Base-by-base conservation (phyloP, 177 flowering plant species). In the Tripterygium wilfordii region DNA sequence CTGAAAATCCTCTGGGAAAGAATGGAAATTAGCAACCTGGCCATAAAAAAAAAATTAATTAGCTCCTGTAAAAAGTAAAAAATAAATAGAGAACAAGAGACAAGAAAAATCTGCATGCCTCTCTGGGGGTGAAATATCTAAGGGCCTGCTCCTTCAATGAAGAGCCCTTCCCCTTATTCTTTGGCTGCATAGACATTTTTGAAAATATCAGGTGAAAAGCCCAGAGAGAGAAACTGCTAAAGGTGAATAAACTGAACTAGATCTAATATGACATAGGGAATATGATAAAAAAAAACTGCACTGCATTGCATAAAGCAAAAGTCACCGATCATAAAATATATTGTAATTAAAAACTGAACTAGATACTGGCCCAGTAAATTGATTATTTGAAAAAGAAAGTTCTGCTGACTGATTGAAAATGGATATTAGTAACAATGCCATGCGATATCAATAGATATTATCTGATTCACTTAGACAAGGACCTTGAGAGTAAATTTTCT, bases 1-100 rank as follows among this genome's bases (percentile, higher is more conserved):
- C 44, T 68, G 57, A 60, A 91, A 91, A 42, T 71, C 76, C 60
- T 67, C 71, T 0, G 98, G 96, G 65, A 91, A 79, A 46, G 95
- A 88, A 67, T 91, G 96, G 56, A 91, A 52, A 69, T 91, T 91
- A 16, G 98, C 96, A 57, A 91, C 98, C 96, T 87, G 65, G 29
- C 45, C 15, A 36, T 15, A 16, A 26, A 18, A 31, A 41, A 44
- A 44, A 27, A 14, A 31, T 17, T 1, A 37, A 53, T 17, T 8
- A 10, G 21, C 4, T 20, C 12, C 27, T 20, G 16, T 8, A 24
- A 10, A 24, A 8, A 3, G 26, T 22, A 21, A 14, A 35, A 20
- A 20, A 36, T 19, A 16, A 36, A 3, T 18, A 26, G 5, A 2
- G 27, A 57, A 19, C 3, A 1, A 30, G 23, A 31, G 10, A 14